Base-by-base conservation (phyloP, 768 basidiomycete genomes). In the Phanerochaete sordida region DNA sequence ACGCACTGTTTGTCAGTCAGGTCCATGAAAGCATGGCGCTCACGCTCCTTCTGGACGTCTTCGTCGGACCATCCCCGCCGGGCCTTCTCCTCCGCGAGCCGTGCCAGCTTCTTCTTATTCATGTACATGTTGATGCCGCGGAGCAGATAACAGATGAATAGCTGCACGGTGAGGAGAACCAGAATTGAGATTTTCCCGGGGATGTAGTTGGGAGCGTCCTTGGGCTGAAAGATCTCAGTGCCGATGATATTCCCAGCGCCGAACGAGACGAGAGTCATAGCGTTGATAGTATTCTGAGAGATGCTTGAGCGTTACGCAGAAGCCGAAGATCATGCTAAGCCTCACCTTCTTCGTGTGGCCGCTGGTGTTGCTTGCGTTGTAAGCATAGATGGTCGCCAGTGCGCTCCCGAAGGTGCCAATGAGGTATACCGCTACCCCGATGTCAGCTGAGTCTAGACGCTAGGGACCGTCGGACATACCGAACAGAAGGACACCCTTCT, bases 131-230 rank as follows among this genome's bases (percentile, higher is more conserved):
- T 87, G 62, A 86, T 78, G 72, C 76, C 81, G 13, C 83, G 78
- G 13, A 88, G 71, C 26, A 82, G 52, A 60, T 78, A 69, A 1
- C 77, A 81, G 23, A 86, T 62, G 19, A 68, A 71, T 30, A 88
- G 69, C 64, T 85, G 84, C 1, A 79, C 77, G 2, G 72, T 78
- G 31, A 88, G 73, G 6, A 87, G 74, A 3, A 85, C 75, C 76
- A 87, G 80, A 62, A 88, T 85, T 1, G 86, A 79, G 15, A 81
- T 81, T 66, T 89, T 89, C 23, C 85, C 87, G 0, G 84, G 85
- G 30, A 86, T 81, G 68, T 88, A 89, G 16, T 68, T 76, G 0
- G 85, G 84, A 2, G 83, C 84, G 61, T 84, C 84, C 62, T 81
- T 78, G 0, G 85, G 81, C 31, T 80, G 82, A 66, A 89, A 85